A percentile compares a stretch with the other conserved stretches of the same genome.
These are phyloP conservation scores for Sphaceloma murrayae DNA, from an alignment of 2,329 filamentous ascomycete species.

Conservation along the genomic window DNA sequence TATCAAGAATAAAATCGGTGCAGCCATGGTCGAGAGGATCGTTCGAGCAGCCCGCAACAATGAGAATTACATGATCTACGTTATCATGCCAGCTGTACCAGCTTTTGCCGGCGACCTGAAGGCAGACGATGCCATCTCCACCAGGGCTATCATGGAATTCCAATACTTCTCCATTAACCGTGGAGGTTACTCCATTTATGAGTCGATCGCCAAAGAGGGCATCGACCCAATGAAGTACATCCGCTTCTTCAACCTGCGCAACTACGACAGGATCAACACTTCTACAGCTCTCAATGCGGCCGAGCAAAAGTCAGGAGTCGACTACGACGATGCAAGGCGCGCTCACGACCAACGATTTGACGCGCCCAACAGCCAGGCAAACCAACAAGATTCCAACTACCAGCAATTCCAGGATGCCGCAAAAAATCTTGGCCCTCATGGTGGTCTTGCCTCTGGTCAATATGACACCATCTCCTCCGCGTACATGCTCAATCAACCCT, in stretches of 20 bases:
- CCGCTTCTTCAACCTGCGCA: slow-evolving; percentile 75
- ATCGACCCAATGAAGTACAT: slow-evolving; percentile 66
- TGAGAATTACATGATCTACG: slow-evolving; percentile 63
- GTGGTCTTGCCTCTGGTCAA: slow-evolving; percentile 41
- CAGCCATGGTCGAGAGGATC: slow-evolving; percentile 68
- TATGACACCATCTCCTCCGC: slow-evolving; percentile 71
- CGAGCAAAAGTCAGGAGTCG: slow-evolving; percentile 55
- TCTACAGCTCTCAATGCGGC: slow-evolving; percentile 51
- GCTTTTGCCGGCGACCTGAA: slow-evolving; percentile 75
- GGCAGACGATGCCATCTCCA: slow-evolving; percentile 61
- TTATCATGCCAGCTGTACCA: slow-evolving; percentile 70
- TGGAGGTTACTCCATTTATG: slow-evolving; percentile 68
- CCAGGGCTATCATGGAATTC: slow-evolving; percentile 79
- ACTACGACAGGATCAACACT: slow-evolving; percentile 73
- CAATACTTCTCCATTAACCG: slow-evolving; percentile 74
- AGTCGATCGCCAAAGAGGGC: slow-evolving; percentile 54
- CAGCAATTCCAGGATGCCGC: slow-evolving; percentile 65
- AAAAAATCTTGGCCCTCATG: slow-evolving; percentile 40
- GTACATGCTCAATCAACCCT: slow-evolving; percentile 71
- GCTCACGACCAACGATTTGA: slow-evolving; percentile 49
- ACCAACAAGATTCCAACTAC: slow-evolving; percentile 35
- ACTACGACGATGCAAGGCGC: slow-evolving; percentile 56
- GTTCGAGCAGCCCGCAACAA: slow-evolving; percentile 56
- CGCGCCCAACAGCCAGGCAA: slow-evolving; percentile 25
- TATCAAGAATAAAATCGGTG: slow-evolving; percentile 67